These are phyloP conservation scores for Fusarium longipes DNA, from an alignment of 2,329 filamentous ascomycete species.

Conservation along the genomic window DNA sequence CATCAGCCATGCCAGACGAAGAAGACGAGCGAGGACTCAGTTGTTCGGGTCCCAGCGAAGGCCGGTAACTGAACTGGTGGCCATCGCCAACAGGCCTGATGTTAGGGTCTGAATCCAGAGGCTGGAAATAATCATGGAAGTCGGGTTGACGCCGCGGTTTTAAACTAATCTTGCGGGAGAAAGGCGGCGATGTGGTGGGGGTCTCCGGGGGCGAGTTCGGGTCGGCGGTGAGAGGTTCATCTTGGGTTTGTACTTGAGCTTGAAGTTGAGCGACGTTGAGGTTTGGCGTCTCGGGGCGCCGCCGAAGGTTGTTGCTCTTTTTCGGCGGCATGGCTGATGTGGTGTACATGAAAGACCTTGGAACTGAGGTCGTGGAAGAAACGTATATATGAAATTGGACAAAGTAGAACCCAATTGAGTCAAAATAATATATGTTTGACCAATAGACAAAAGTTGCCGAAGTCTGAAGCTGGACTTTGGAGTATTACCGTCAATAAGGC, in stretches of 20 bases:
- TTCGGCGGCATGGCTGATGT: slow-evolving; percentile 47
- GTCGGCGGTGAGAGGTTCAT: slow-evolving; percentile 49
- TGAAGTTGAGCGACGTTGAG: slow-evolving; percentile 49
- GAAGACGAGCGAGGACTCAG: slow-evolving; percentile 53
- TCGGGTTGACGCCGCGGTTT: slow-evolving; percentile 49
- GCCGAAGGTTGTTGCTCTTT: slow-evolving; percentile 47
- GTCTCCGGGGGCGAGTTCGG: slow-evolving; percentile 62
- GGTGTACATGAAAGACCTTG: slow-evolving; percentile 8
- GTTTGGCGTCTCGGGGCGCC: slow-evolving; percentile 57
- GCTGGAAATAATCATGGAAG: slow-evolving; percentile 48
- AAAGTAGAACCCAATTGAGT: slow-evolving; percentile 9
- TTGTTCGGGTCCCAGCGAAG: slow-evolving; percentile 50
- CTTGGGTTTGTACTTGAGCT: slow-evolving; percentile 36
- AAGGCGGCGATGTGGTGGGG: slow-evolving; percentile 55
- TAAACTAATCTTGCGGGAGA: slow-evolving; percentile 50
- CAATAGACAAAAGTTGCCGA: not conserved
- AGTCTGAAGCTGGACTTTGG: not conserved
- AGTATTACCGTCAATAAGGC: slow-evolving; percentile 20
- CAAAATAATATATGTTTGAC: not conserved
- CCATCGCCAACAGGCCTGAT: slow-evolving; percentile 57
- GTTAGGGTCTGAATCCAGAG: slow-evolving; percentile 52
- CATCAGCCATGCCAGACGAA: slow-evolving; percentile 42
- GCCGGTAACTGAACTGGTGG: slow-evolving; percentile 58
- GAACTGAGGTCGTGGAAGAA: slow-evolving; percentile 29
- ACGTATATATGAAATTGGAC: slow-evolving; percentile 44